Conservation (phyloP, 805 yeast species). For the Diddensiella santjacobensis region DNA sequence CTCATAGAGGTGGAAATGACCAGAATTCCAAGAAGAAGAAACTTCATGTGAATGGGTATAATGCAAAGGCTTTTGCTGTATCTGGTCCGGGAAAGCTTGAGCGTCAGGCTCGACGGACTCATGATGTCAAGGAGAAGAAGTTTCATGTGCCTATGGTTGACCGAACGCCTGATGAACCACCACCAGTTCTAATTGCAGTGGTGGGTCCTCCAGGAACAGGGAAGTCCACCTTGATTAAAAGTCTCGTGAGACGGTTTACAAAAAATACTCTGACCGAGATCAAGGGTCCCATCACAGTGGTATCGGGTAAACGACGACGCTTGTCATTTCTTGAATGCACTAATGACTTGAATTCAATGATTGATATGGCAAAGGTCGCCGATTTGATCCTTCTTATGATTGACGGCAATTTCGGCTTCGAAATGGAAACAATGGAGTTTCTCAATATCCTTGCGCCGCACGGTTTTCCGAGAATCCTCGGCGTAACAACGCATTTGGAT, state of each 20-base stretch:
- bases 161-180: constrained; percentile 96
- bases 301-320: constrained; percentile 89
- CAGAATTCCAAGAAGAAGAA: constrained; percentile 67
- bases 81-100: constrained; percentile 83
- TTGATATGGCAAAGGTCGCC: constrained; percentile 92
- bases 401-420: constrained; percentile 97
- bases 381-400: constrained; percentile 84
- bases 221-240: constrained; percentile 86
- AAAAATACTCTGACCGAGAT: constrained; percentile 82
- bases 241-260: constrained; percentile 80
- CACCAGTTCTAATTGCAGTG: constrained; percentile 93
- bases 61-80: constrained; percentile 81
- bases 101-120: constrained; percentile 75
- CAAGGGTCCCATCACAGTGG: constrained; percentile 95
- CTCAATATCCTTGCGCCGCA: constrained; percentile 94
- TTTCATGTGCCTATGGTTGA: constrained; percentile 97
- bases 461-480: constrained; percentile 97
- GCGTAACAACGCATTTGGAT: constrained; percentile 94
- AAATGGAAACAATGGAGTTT: constrained; percentile 99
- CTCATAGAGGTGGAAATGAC: constrained; percentile 63
- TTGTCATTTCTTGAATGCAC: constrained; percentile 89
- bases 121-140: constrained; percentile 75
- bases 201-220: constrained; percentile 99
- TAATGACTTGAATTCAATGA: constrained; percentile 91
- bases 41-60: constrained; percentile 80